Evolutionary conservation across 257 asterid genomes (phyloP).

Genomic region (Hygrophila difformis): DNA sequence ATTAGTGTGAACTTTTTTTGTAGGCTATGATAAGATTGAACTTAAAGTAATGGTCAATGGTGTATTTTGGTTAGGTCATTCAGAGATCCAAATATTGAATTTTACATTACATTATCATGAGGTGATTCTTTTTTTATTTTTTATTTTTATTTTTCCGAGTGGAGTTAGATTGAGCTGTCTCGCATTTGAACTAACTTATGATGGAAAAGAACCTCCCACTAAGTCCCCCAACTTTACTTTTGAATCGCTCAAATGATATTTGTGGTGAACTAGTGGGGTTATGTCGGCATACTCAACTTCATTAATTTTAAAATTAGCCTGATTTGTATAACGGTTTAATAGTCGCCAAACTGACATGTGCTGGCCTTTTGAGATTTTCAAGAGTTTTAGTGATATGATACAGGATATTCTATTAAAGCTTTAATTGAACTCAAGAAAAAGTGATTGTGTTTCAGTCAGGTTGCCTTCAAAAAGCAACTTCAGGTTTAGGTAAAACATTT

Average conservation of each 20-base stretch:
- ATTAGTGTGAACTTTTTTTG: constrained; percentile 3
- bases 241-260: constrained; percentile 6
- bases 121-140: no score
- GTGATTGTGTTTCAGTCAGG: background rate
- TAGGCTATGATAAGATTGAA: background rate
- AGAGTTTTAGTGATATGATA: no score
- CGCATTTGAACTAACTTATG: constrained; percentile 11
- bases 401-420: no score
- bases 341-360: no score
- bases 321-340: no score
- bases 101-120: background rate
- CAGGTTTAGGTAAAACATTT: background rate
- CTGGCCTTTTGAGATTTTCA: no score
- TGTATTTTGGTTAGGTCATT: constrained; percentile 9
- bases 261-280: background rate
- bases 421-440: background rate
- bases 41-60: background rate
- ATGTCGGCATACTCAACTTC: no score
- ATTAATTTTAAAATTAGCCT: no score
- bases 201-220: no score
- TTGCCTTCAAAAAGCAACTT: background rate
- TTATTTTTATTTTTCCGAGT: background rate
- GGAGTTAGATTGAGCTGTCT: background rate
- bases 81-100: background rate
- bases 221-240: background rate